Base-by-base conservation (phyloP, 495 filamentous ascomycete species). In the Hypoxylon lienhwacheense region DNA sequence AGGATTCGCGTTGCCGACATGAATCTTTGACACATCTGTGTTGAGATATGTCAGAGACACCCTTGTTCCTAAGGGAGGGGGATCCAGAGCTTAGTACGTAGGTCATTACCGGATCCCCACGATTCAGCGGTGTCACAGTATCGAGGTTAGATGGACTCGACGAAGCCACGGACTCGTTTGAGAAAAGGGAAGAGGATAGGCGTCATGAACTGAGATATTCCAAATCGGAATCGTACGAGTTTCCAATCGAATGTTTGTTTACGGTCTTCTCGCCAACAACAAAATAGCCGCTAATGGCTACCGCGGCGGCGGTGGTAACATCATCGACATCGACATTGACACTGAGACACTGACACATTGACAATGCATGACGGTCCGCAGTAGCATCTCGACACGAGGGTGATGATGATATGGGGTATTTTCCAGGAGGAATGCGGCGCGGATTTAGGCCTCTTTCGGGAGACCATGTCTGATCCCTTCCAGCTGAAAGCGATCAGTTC, bases 321-420 rank as follows among this genome's bases (percentile, higher is more conserved):
- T 35, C 31, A 33, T 41, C 16, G 33, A 16, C 44, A 7, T 14
- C 7, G 37, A 25, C n/a, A n/a, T n/a, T n/a, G n/a, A n/a, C n/a
- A n/a, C n/a, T n/a, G n/a, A n/a, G n/a, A n/a, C n/a, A n/a, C n/a
- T n/a, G n/a, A n/a, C n/a, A n/a, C n/a, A n/a, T n/a, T n/a, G n/a
- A n/a, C n/a, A 46, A 52, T 52, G 58, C 58, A 61, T 61, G 51
- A 61, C 55, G 58, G 55, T 52, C 55, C 42, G 58, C 58, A 61
- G 58, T 52, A 61, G 58, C 32, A 52, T 41, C 32, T 28, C 22
- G 20, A 34, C 25, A 42, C 20, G 8, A 44, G 33, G 6, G 7
- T n/a, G n/a, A n/a, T n/a, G n/a, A n/a, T n/a, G 26, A 40, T 24
- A 28, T 22, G 10, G 33, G 47, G 17, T 41, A 31, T 22, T 33